A percentile compares a stretch with the other conserved stretches of the same genome.
Evolutionary conservation across 1,284 basidiomycete species (phyloP).

Genomic region (Sporisorium scitamineum): DNA sequence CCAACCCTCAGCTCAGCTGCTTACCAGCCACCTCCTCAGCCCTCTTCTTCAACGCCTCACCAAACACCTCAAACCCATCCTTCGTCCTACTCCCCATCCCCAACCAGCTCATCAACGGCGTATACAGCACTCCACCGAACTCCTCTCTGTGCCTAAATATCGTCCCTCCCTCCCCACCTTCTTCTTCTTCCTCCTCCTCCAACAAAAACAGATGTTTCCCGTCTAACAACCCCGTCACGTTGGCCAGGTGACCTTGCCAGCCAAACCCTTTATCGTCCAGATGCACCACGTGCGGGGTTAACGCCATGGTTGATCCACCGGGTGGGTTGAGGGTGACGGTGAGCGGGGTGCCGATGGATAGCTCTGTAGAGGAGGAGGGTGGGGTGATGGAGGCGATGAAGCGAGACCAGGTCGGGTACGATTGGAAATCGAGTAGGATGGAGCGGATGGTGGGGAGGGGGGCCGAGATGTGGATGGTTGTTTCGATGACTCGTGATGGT

Average conservation of each 20-base stretch:
- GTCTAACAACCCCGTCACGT: slow-evolving; percentile 15
- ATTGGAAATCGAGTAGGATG: slow-evolving; percentile 19
- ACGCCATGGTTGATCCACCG: slow-evolving; percentile 8
- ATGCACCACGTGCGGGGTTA: slow-evolving; percentile 13
- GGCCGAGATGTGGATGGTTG: slow-evolving; percentile 14
- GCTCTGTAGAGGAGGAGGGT: not conserved
- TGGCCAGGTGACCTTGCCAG: slow-evolving; percentile 27
- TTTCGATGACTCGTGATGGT: slow-evolving; percentile 3
- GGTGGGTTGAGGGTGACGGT: slow-evolving; percentile 10
- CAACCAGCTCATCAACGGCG: slow-evolving; percentile 24
- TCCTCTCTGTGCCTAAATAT: slow-evolving; percentile 20
- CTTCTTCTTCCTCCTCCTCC: no score
- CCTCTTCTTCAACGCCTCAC: slow-evolving; percentile 9
- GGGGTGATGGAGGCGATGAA: slow-evolving; percentile 9
- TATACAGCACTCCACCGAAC: slow-evolving; percentile 22
- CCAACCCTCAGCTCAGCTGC: no score
- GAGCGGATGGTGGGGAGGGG: slow-evolving; percentile 9
- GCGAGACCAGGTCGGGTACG: slow-evolving; percentile 18
- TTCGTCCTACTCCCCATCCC: slow-evolving; percentile 12
- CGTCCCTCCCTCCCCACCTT: not conserved
- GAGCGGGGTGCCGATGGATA: not conserved
- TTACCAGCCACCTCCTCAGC: slow-evolving; percentile 9
- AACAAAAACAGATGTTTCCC: slow-evolving; percentile 24
- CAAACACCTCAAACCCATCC: slow-evolving; percentile 17
- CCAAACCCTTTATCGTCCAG: slow-evolving; percentile 9